These are phyloP conservation scores for Marsdenia floribunda DNA, from an alignment of 257 asterid species.

Conservation along the genomic window DNA sequence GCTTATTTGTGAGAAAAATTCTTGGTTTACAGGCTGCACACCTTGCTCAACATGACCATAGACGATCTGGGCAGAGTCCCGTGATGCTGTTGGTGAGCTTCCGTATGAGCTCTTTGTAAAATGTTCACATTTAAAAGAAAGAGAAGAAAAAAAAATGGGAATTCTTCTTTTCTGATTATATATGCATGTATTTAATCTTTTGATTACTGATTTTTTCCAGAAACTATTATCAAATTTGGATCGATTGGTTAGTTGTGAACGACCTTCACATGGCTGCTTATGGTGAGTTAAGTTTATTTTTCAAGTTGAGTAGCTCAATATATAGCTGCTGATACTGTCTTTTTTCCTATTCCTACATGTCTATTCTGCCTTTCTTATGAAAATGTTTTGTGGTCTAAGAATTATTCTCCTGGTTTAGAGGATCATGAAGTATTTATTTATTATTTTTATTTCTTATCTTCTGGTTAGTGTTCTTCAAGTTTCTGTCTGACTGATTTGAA, in stretches of 20 bases:
- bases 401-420: neutral
- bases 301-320: neutral
- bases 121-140: neutral
- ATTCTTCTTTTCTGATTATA: neutral
- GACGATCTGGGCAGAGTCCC: slow-evolving; percentile 35
- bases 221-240: slow-evolving; percentile 73
- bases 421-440: neutral
- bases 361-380: neutral
- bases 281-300: slow-evolving; percentile 54
- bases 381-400: neutral
- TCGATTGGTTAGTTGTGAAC: slow-evolving; percentile 64
- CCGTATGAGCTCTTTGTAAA: neutral
- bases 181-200: neutral
- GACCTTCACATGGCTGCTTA: slow-evolving; percentile 57
- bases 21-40: slow-evolving; percentile 57
- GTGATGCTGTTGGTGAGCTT: slow-evolving; percentile 67
- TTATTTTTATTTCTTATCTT: neutral
- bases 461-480: neutral
- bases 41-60: slow-evolving; percentile 46
- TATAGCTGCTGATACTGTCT: neutral
- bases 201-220: slow-evolving; percentile 42
- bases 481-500: neutral
- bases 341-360: neutral
- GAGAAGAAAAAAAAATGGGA: neutral
- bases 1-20: slow-evolving; percentile 11